A percentile compares a stretch with the other conserved stretches of the same genome.
phyloP scores from a whole-genome alignment of 192 early-diverging fungal genomes.

The Coemansia aciculifera region DNA sequence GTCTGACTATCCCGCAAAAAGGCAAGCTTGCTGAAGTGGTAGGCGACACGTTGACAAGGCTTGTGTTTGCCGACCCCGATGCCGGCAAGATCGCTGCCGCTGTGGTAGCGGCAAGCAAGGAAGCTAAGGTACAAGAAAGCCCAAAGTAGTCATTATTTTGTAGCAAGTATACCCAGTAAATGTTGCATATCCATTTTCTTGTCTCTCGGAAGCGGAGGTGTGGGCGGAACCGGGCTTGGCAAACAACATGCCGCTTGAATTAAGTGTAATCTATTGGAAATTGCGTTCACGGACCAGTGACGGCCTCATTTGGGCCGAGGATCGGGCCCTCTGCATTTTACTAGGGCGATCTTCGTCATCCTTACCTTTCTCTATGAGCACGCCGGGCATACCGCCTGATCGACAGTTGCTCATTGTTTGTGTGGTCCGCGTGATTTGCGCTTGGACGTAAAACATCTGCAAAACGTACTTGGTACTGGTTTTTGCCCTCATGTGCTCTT shows the following conservation, averaged over 20 bases:
- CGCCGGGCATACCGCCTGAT: background rate
- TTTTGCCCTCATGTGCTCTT: background rate
- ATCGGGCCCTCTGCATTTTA: background rate
- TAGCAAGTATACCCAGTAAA: background rate
- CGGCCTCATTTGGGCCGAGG: too few species aligned
- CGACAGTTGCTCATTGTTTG: background rate
- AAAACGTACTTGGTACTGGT: background rate
- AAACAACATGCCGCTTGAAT: background rate
- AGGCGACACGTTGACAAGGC: constrained; percentile 35
- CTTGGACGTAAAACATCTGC: background rate
- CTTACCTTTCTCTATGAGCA: background rate
- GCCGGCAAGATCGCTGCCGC: constrained; percentile 34
- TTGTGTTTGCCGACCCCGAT: constrained; percentile 38
- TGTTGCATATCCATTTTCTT: background rate
- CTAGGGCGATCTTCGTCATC: background rate
- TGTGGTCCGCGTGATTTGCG: constrained; percentile 1
- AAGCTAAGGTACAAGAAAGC: background rate
- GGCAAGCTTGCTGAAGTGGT: constrained; percentile 36
- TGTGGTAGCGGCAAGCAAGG: constrained; percentile 25
- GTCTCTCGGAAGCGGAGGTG: background rate
- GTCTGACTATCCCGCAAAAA: constrained; percentile 24
- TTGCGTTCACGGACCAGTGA: background rate
- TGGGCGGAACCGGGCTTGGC: background rate
- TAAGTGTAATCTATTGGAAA: background rate
- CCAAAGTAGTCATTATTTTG: background rate